phyloP scores from a whole-genome alignment of 257 asterid genomes.

The Solanum chilense region DNA sequence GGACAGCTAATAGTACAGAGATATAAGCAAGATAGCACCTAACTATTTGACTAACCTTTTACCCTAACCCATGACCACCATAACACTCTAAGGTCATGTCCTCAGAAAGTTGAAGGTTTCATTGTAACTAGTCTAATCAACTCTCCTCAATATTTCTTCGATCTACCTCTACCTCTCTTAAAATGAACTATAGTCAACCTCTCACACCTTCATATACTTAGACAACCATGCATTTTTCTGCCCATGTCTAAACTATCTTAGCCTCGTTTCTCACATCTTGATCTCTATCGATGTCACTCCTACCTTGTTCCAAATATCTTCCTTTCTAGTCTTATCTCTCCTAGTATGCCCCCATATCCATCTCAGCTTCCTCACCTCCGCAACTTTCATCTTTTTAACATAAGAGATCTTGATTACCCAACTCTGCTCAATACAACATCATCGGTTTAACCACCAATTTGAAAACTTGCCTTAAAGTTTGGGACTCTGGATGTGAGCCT shows the following conservation, averaged over 20 bases:
- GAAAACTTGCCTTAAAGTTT: not conserved
- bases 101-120: not conserved
- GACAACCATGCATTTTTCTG: not conserved
- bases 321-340: not conserved
- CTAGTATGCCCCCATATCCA: not conserved
- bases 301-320: not conserved
- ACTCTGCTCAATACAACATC: not conserved
- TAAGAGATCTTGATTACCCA: not conserved
- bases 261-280: not conserved
- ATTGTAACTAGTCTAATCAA: not conserved
- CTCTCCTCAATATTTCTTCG: not conserved
- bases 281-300: not conserved
- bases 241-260: not conserved
- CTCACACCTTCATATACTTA: not conserved
- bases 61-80: not conserved
- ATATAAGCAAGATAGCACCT: not conserved
- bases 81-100: not conserved
- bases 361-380: not conserved
- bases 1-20: not conserved
- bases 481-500: not conserved
- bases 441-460: not conserved
- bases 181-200: not conserved
- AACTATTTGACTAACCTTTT: not conserved
- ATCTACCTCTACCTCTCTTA: not conserved
- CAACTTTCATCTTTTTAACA: not conserved